Conservation (phyloP, 1,139 yeast species). For the Citeromyces hawaiiensis region DNA sequence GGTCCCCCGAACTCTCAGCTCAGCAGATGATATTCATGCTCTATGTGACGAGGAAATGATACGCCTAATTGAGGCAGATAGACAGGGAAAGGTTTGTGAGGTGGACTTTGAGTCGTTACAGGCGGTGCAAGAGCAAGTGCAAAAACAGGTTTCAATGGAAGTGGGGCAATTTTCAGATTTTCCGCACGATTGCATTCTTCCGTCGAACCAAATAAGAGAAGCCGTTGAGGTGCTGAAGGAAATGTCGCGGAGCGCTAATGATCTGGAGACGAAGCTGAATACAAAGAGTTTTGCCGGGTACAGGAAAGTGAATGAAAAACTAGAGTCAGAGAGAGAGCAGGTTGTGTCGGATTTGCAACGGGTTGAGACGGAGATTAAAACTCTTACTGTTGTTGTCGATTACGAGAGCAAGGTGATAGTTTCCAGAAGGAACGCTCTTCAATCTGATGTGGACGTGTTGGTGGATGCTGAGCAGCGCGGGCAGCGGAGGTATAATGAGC, state of each 20-base stretch:
- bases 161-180: too few species aligned
- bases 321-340: constrained; percentile 16
- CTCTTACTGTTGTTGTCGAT: constrained; percentile 10
- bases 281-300: constrained; percentile 21
- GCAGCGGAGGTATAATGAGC: constrained; percentile 18
- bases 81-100: constrained; percentile 18
- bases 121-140: constrained; percentile 20
- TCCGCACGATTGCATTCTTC: too few species aligned
- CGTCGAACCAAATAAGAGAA: constrained; percentile 2
- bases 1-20: neutral
- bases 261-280: constrained; percentile 20
- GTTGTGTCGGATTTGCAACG: constrained; percentile 15
- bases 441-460: constrained; percentile 25
- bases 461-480: constrained; percentile 23
- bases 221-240: constrained; percentile 5
- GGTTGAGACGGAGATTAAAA: constrained; percentile 14
- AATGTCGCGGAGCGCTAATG: constrained; percentile 13
- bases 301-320: constrained; percentile 15
- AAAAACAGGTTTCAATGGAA: constrained; percentile 19
- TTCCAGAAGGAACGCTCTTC: constrained; percentile 18
- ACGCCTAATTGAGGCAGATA: constrained; percentile 33
- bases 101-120: constrained; percentile 19
- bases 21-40: constrained; percentile 8
- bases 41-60: constrained; percentile 23
- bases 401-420: constrained; percentile 21